Evolutionary conservation across 1,284 basidiomycete species (phyloP).

Genomic region (Ceratorhiza oryzae-sativae): DNA sequence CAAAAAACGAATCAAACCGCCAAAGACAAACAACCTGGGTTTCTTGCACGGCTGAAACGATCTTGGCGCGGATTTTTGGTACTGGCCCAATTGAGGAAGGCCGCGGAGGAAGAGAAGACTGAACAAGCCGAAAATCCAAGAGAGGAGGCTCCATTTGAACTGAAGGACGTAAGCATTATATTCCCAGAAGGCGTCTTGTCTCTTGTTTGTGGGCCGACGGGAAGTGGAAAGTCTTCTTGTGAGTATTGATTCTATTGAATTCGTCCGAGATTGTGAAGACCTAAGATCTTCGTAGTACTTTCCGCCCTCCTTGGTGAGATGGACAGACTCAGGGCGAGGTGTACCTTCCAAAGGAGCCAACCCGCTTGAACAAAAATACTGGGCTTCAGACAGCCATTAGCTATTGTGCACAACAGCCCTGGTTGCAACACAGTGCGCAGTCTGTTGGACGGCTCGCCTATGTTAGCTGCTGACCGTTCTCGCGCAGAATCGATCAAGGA

Average conservation of each 20-base stretch:
- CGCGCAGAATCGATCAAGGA: conserved; percentile 21
- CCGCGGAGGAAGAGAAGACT: neutral
- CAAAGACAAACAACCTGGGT: neutral
- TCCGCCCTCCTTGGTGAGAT: conserved; percentile 41
- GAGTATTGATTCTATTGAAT: neutral
- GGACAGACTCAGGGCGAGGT: conserved; percentile 35
- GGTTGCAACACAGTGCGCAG: conserved; percentile 37
- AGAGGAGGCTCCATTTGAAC: conserved; percentile 6
- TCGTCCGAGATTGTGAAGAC: neutral
- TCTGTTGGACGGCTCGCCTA: no score
- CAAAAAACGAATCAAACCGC: conserved; percentile 7
- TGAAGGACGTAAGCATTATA: conserved; percentile 12
- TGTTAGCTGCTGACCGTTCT: neutral
- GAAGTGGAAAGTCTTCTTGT: conserved; percentile 37
- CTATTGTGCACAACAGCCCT: conserved; percentile 41
- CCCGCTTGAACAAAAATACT: conserved; percentile 18
- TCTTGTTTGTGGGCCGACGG: conserved; percentile 37
- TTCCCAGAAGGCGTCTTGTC: conserved; percentile 22
- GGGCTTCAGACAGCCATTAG: conserved; percentile 30
- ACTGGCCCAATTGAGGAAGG: conserved; percentile 5
- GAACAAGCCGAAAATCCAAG: neutral
- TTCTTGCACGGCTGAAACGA: neutral
- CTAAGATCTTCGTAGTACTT: conserved; percentile 18
- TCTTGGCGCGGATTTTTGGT: neutral
- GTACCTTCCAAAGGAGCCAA: conserved; percentile 37